phyloP scores from a whole-genome alignment of 2,329 filamentous ascomycete species.

The Penicillium sp. region DNA sequence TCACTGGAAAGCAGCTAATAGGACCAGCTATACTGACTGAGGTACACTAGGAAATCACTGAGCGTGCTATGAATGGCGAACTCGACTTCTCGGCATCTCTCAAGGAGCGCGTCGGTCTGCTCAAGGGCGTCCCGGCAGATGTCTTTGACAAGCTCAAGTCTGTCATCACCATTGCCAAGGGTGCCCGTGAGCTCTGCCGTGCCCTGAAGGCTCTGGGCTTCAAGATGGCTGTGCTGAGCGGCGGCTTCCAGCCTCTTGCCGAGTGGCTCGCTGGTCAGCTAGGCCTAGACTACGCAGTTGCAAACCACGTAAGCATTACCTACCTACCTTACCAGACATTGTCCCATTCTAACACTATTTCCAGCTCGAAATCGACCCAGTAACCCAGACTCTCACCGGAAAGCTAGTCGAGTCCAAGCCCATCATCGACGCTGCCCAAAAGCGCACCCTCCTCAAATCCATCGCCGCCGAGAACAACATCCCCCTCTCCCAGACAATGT shows the following conservation, averaged over 20 bases:
- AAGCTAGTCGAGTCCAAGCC: slow-evolving; percentile 59
- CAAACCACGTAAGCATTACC: slow-evolving; percentile 71
- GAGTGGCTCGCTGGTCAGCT: slow-evolving; percentile 81
- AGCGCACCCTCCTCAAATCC: slow-evolving; percentile 60
- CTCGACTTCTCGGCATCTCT: slow-evolving; percentile 88
- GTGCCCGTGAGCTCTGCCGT: slow-evolving; percentile 74
- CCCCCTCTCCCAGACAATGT: slow-evolving; percentile 60
- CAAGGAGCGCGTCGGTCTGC: slow-evolving; percentile 76
- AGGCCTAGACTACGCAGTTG: slow-evolving; percentile 84
- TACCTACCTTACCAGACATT: too few species aligned
- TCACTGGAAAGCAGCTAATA: slow-evolving; percentile 15
- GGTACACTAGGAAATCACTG: slow-evolving; percentile 73
- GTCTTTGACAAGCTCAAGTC: slow-evolving; percentile 80
- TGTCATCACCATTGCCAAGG: slow-evolving; percentile 79
- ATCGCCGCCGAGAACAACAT: slow-evolving; percentile 63
- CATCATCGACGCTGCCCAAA: slow-evolving; percentile 66
- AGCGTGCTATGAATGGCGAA: slow-evolving; percentile 93
- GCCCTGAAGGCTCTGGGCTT: slow-evolving; percentile 79
- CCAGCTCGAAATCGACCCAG: slow-evolving; percentile 56
- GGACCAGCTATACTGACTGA: background rate
- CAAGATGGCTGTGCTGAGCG: slow-evolving; percentile 88
- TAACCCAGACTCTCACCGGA: slow-evolving; percentile 60
- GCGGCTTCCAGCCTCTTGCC: slow-evolving; percentile 89
- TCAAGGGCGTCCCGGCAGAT: slow-evolving; percentile 78
- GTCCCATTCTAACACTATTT: background rate